A percentile compares a stretch with the other conserved stretches of the same genome.
phyloP scores from a whole-genome alignment of 2,329 filamentous ascomycete genomes.

The Aureobasidium sp. region DNA sequence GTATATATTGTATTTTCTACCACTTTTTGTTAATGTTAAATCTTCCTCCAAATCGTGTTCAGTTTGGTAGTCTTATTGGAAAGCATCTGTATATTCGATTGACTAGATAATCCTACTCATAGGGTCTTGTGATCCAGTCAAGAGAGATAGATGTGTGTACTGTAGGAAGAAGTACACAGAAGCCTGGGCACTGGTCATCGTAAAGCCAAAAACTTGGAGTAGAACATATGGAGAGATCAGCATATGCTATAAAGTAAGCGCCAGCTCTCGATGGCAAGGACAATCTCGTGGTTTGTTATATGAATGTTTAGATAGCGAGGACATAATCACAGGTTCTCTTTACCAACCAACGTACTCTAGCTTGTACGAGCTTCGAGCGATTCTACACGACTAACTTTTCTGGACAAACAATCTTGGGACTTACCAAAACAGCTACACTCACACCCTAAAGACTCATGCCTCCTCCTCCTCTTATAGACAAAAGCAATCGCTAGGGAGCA shows the following conservation, averaged over 20 bases:
- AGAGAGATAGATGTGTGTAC: too few species aligned
- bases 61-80: not conserved
- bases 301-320: not conserved
- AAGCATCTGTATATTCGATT: too few species aligned
- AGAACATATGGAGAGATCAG: not conserved
- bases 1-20: constrained; percentile 9
- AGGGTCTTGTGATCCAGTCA: too few species aligned
- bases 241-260: too few species aligned
- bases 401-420: too few species aligned
- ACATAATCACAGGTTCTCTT: not conserved
- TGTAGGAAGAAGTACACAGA: not conserved
- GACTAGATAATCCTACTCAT: too few species aligned
- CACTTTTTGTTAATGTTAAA: constrained; percentile 6
- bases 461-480: not conserved
- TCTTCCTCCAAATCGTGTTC: not conserved
- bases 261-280: too few species aligned
- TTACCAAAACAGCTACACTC: not conserved
- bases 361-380: not conserved
- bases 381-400: not conserved
- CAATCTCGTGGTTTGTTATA: too few species aligned
- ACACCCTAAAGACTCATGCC: not conserved
- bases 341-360: too few species aligned
- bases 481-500: not conserved
- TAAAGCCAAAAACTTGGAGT: too few species aligned
- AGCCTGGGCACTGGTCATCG: not conserved